These are phyloP conservation scores for Pythium grandisporangium DNA, from an alignment of 352 stramenopile species.

Conservation along the genomic window DNA sequence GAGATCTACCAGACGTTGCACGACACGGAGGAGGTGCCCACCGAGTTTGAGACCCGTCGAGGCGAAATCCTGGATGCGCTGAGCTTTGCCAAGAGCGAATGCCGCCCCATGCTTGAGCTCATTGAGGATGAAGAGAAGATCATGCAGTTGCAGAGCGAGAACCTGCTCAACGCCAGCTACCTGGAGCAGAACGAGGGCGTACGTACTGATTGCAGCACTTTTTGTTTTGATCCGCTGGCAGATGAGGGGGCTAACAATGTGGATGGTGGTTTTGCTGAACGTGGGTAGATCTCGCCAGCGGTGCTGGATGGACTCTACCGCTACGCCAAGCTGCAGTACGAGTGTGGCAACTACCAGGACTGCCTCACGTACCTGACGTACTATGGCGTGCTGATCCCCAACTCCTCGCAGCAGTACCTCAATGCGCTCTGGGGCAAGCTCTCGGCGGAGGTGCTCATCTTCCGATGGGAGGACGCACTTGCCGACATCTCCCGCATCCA, in stretches of 20 bases:
- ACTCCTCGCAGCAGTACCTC: conserved; percentile 78
- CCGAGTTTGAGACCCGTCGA: conserved; percentile 78
- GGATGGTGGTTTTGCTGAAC: conserved; percentile 4
- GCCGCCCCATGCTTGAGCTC: conserved; percentile 64
- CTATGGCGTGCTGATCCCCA: conserved; percentile 83
- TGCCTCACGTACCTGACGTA: conserved; percentile 87
- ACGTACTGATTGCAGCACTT: conserved; percentile 12
- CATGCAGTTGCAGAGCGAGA: conserved; percentile 77
- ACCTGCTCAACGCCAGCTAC: conserved; percentile 67
- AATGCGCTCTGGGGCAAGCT: conserved; percentile 95
- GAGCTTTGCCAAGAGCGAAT: conserved; percentile 69
- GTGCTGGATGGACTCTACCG: conserved; percentile 90
- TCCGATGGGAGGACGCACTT: conserved; percentile 93
- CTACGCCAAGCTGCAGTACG: conserved; percentile 96
- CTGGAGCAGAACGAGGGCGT: conserved; percentile 78
- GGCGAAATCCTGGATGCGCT: conserved; percentile 67
- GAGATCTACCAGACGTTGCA: conserved; percentile 93
- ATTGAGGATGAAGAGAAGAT: conserved; percentile 85
- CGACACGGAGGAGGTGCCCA: conserved; percentile 58
- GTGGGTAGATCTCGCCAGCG: conserved; percentile 78
- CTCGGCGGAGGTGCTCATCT: conserved; percentile 93
- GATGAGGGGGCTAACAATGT: not conserved
- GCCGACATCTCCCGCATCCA: conserved; percentile 92
- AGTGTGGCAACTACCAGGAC: conserved; percentile 95
- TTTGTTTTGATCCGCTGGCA: not conserved